Percentiles rank a stretch among this genome's conserved stretches.
Conservation (phyloP, 371 early-diverging fungal genomes). For the Chytridium lagenaria region DNA sequence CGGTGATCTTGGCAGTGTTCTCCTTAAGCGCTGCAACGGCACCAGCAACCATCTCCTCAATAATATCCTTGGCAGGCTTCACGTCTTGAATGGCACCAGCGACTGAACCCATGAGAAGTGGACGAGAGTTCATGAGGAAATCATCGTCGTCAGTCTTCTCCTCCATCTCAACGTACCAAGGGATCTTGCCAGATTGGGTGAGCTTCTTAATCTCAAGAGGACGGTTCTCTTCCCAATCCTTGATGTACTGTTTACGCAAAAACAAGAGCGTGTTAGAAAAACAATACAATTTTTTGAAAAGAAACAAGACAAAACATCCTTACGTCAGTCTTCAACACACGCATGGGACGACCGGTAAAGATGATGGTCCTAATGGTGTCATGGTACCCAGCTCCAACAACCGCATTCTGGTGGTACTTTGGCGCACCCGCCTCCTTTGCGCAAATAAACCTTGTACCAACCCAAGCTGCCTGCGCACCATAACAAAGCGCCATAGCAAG, state of each 20-base stretch:
- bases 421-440: slow-evolving; percentile 52
- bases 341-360: slow-evolving; percentile 50
- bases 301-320: not conserved
- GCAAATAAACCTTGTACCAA: slow-evolving; percentile 51
- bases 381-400: slow-evolving; percentile 45
- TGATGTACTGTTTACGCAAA: slow-evolving; percentile 32
- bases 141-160: slow-evolving; percentile 29
- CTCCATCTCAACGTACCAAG: slow-evolving; percentile 28
- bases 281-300: not conserved
- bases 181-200: slow-evolving; percentile 39
- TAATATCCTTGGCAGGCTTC: slow-evolving; percentile 50
- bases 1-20: slow-evolving; percentile 23
- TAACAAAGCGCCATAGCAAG: slow-evolving; percentile 44
- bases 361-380: slow-evolving; percentile 52
- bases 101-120: slow-evolving; percentile 48
- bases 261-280: not conserved
- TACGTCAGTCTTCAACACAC: slow-evolving; percentile 40
- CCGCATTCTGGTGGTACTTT: slow-evolving; percentile 45
- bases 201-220: slow-evolving; percentile 42
- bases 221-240: slow-evolving; percentile 42
- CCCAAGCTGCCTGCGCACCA: slow-evolving; percentile 54
- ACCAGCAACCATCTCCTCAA: slow-evolving; percentile 43
- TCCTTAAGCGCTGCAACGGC: slow-evolving; percentile 47
- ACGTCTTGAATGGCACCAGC: slow-evolving; percentile 46
- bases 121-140: slow-evolving; percentile 34